Evolutionary conservation across 2,329 filamentous ascomycete genomes (phyloP), one percentile per base, ranked within the genome.

Genomic region (Sporothrix sp.): DNA sequence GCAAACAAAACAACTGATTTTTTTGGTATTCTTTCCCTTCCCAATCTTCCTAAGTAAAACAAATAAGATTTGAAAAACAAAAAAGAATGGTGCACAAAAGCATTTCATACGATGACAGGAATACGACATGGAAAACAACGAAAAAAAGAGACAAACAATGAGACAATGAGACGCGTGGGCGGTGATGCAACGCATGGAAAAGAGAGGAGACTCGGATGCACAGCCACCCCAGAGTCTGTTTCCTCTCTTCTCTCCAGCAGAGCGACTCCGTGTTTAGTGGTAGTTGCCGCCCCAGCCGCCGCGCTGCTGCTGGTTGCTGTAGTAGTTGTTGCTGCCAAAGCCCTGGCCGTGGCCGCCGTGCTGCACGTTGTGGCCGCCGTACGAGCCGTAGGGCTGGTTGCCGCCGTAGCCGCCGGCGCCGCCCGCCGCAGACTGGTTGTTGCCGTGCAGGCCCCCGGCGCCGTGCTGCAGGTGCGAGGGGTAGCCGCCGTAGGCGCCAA

Each of bases 221-320:
- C 10, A 16, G 7, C 13, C n/a, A 14, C 39, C 23, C n/a, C n/a
- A 16, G n/a, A 42, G 18, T 18, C 11, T 25, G 7, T 20, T 18
- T 18, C 28, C 7, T 44, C 20, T n/a, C 25, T 45, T 45, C n/a
- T n/a, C n/a, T n/a, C n/a, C 21, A 36, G 16, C 38, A 30, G 7
- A 28, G 10, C 35, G 8, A 21, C 18, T n/a, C 9, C 18, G 13
- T n/a, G 9, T 9, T 39, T 61, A 63, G 52, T 65, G 61, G 70
- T 80, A 80, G 71, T 80, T 80, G 58, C 71, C 72, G 58, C 77
- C 76, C 76, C 76, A 80, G 60, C 76, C 76, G 60, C 76, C 76
- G 56, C 74, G 71, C 54, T 72, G 71, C 54, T 72, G 72, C 59
- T 69, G 71, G 54, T 72, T 72, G 58, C 69, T 68, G 57, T 72